Base-by-base conservation (phyloP, 208 protist genomes). In the Crithidia sp. region DNA sequence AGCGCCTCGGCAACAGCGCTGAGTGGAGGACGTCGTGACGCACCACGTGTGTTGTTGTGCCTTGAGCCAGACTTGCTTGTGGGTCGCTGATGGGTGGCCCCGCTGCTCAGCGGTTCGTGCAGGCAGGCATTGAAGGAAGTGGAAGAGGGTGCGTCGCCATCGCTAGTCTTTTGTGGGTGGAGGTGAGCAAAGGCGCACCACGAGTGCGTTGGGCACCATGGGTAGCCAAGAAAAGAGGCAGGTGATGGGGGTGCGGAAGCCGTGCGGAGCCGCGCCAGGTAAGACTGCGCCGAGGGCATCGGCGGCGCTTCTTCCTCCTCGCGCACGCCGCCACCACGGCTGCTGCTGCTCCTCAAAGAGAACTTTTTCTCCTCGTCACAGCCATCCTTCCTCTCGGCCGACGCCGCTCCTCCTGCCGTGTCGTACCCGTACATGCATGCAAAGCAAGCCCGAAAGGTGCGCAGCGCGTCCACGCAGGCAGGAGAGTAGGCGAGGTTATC, bases 401-500 rank as follows among this genome's bases (percentile, higher is more conserved):
- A 8, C 7, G 39, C n/a, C 9, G 45, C 41, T 53, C 0, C 66
- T 28, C 8, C 59, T 36, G 71, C 50, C 13, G 9, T 16, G 55
- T 75, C 58, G 17, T 19, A 50, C 2, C 85, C 86, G 61, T 91
- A 94, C 16, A 91, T 68, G 67, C 87, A 91, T 44, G 79, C 82
- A 55, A 89, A 91, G 57, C 76, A 86, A 1, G 79, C 79, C 62
- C 88, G 86, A 66, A 91, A 90, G 13, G 64, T 55, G 6, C 67
- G 71, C 17, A 94, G 74, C 8, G 77, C 72, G 6, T 71, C 73
- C 47, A 66, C 61, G 43, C 83, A 89, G 52, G 90, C 82, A 10
- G 77, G 58, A 56, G 65, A 68, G 19, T 60, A 16, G 36, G 62
- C 37, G 13, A 86, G 55, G 43, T 14, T 53, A 13, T 61, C 67